A percentile compares a stretch with the other conserved stretches of the same genome.
Evolutionary conservation across 2,329 filamentous ascomycete genomes (phyloP).

Genomic region (Aspergillus sp.): DNA sequence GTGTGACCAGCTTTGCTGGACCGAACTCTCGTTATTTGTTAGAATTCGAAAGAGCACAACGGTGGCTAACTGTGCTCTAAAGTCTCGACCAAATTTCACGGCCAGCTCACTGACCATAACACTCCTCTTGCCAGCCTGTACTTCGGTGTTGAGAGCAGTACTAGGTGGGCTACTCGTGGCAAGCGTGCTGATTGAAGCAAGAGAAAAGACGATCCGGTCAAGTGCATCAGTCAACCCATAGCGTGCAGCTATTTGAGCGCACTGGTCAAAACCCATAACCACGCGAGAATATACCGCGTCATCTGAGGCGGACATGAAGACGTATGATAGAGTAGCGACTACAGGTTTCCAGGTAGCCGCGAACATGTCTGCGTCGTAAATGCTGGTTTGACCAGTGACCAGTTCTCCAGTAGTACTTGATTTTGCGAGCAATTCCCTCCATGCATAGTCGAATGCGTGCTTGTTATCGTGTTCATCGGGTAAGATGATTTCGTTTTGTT

Average conservation of each 20-base stretch:
- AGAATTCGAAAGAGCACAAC: constrained; percentile 94
- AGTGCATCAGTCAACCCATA: constrained; percentile 82
- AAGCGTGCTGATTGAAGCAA: constrained; percentile 87
- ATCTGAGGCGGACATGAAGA: constrained; percentile 98
- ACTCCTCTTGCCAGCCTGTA: constrained; percentile 85
- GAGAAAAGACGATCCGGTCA: constrained; percentile 87
- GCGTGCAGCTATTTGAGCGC: constrained; percentile 84
- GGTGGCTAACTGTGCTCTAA: constrained; percentile 88
- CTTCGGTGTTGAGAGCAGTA: constrained; percentile 89
- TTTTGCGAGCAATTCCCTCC: constrained; percentile 90
- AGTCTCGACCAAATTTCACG: constrained; percentile 90
- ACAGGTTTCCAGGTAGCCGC: constrained; percentile 93
- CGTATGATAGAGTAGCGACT: constrained; percentile 90
- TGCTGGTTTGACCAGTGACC: constrained; percentile 81
- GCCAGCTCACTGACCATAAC: constrained; percentile 99
- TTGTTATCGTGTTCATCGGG: constrained; percentile 97
- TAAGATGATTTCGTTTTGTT: constrained; percentile 89
- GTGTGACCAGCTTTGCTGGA: constrained; percentile 61
- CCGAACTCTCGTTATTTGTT: constrained; percentile 75
- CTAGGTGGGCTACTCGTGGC: constrained; percentile 74
- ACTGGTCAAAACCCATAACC: constrained; percentile 93
- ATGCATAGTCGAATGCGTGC: constrained; percentile 94
- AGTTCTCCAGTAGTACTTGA: constrained; percentile 73
- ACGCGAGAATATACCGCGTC: constrained; percentile 93
- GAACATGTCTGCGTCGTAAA: constrained; percentile 98